These are phyloP conservation scores for Plasmopara viticola DNA, from an alignment of 352 stramenopile species.

Conservation along the genomic window DNA sequence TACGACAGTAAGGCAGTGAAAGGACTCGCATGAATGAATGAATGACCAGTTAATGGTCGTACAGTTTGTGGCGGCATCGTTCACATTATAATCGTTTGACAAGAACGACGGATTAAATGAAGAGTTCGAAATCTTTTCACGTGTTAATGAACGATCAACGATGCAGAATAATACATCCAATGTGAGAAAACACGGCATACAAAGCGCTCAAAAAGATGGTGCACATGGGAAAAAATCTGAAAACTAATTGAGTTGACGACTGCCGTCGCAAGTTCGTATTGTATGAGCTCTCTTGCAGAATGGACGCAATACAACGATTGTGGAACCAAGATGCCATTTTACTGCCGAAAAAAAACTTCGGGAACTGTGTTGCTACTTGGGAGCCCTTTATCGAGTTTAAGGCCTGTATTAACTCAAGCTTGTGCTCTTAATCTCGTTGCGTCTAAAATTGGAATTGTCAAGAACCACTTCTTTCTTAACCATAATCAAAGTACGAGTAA, in stretches of 20 bases:
- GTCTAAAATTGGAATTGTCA: conserved; percentile 1
- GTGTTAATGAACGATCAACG: conserved; percentile 6
- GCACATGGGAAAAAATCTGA: conserved; percentile 16
- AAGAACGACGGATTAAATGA: conserved; percentile 9
- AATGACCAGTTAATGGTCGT: conserved; percentile 51
- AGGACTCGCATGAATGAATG: conserved; percentile 67
- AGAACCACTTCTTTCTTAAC: conserved; percentile 46
- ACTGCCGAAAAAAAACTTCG: conserved; percentile 14
- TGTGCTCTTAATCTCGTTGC: conserved; percentile 21
- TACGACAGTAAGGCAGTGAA: conserved; percentile 73
- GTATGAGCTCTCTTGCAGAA: conserved; percentile 50
- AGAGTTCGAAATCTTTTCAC: not conserved
- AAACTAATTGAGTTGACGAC: conserved; percentile 35
- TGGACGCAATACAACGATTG: conserved; percentile 75
- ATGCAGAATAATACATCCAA: too few relatives aligned
- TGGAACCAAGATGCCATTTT: conserved; percentile 45
- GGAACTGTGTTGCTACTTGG: conserved; percentile 35
- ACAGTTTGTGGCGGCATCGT: conserved; percentile 50
- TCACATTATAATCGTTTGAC: conserved; percentile 62
- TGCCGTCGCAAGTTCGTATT: conserved; percentile 31
- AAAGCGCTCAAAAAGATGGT: conserved; percentile 1
- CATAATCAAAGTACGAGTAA: conserved; percentile 48
- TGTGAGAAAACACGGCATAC: conserved; percentile 1
- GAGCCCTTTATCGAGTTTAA: conserved; percentile 32
- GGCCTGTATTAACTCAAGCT: conserved; percentile 46